phyloP scores from a whole-genome alignment of 345 rosid genomes.

The Bretschneidera sinensis region DNA sequence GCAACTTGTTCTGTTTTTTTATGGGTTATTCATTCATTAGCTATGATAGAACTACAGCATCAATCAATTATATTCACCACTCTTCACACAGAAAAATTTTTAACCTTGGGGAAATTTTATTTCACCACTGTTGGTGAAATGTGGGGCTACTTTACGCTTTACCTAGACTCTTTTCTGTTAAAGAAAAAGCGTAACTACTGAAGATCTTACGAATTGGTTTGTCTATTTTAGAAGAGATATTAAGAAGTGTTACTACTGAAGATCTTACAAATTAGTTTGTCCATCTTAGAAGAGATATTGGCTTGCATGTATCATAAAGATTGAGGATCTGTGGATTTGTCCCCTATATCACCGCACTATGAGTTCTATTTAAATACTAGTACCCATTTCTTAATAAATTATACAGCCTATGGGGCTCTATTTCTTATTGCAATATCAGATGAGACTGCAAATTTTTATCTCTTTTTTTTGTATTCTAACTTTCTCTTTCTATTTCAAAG shows the following conservation, averaged over 20 bases:
- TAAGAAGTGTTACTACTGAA: no score
- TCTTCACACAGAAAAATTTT: no score
- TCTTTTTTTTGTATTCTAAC: neutral
- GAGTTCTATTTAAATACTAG: neutral
- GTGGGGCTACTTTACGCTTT: no score
- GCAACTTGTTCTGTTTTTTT: neutral
- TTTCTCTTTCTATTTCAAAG: slow-evolving; percentile 26
- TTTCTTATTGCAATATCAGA: neutral
- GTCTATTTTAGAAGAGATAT: no score
- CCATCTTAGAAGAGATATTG: neutral
- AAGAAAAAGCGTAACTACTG: no score
- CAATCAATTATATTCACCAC: no score
- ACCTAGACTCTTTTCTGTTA: no score
- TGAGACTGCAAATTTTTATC: neutral
- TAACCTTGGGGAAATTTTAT: no score
- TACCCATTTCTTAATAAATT: no score
- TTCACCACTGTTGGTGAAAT: no score
- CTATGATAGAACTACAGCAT: neutral
- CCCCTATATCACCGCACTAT: neutral
- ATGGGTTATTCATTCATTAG: neutral
- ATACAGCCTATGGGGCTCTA: neutral
- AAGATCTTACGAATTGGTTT: no score
- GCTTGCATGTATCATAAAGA: neutral
- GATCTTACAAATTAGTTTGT: neutral
- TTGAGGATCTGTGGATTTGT: neutral